Evolutionary conservation across 352 stramenopile species (phyloP).

Genomic region (Pythium periplocum): DNA sequence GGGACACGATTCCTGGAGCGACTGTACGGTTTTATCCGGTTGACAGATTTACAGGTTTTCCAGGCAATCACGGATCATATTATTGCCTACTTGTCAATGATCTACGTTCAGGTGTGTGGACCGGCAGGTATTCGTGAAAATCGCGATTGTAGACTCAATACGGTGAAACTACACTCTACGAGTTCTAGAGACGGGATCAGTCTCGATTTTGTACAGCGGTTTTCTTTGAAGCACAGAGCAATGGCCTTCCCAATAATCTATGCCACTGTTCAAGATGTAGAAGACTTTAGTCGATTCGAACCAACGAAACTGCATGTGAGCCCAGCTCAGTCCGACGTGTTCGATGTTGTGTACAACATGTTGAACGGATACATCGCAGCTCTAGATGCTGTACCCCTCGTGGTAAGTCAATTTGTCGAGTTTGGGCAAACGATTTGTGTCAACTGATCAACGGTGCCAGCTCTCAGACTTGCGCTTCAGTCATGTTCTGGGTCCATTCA

Average conservation of each 20-base stretch:
- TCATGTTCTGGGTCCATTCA: conserved; percentile 14
- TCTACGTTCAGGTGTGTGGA: conserved; percentile 35
- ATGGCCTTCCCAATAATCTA: too few relatives aligned
- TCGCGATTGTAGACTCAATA: too few relatives aligned
- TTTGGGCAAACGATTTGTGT: neutral
- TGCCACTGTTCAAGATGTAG: too few relatives aligned
- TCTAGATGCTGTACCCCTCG: conserved; percentile 31
- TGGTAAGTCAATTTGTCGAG: conserved; percentile 21
- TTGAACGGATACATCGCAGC: conserved; percentile 37
- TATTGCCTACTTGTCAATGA: conserved; percentile 20
- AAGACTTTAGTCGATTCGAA: too few relatives aligned
- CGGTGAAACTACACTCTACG: conserved; percentile 1
- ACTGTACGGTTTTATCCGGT: conserved; percentile 49
- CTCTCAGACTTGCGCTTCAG: conserved; percentile 9
- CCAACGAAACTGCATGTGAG: conserved; percentile 11
- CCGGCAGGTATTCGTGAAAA: too few relatives aligned
- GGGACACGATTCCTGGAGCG: conserved; percentile 25
- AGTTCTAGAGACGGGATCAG: conserved; percentile 15
- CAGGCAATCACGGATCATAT: conserved; percentile 42
- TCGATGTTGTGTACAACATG: conserved; percentile 35
- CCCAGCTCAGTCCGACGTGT: conserved; percentile 29
- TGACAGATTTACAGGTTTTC: conserved; percentile 36
- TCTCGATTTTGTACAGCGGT: too few relatives aligned
- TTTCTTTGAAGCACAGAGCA: too few relatives aligned
- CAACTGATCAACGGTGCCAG: conserved; percentile 2